Base-by-base conservation (phyloP, 2,329 filamentous ascomycete genomes). In the Trichoderma atroviride region DNA sequence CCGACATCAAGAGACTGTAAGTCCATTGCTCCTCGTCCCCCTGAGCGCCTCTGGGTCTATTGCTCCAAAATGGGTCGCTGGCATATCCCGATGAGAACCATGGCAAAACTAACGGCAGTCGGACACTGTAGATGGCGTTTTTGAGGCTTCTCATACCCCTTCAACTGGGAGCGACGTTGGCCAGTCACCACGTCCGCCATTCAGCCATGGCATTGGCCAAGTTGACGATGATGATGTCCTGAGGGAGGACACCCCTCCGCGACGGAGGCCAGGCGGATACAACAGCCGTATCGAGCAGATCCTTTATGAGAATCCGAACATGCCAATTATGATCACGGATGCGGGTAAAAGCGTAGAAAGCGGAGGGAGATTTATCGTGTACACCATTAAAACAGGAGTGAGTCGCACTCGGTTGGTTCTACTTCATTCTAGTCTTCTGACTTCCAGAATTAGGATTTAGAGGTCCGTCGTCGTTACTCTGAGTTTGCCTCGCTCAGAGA, bases 251-350 rank as follows among this genome's bases (percentile, higher is more conserved):
- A 74, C 82, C 29, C 80, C 82, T 16, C 86, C 87, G n/a, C 84
- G 85, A 70, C 85, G 85, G 69, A 95, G 93, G 81, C 93, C 93
- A 71, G 93, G 93, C 29, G 93, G 92, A 33, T 99, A 99, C 76
- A 92, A 96, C 78, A 97, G 95, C 79, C 91, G 96, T 64, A 94
- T 99, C 73, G 95, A 99, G 82, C 96, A 99, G 84, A 95, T 97
- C 70, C 89, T 99, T 58, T 97, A 97, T 79, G 96, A 99, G 82
- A 93, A 97, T 73, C 94, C 94, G 0, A 91, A 95, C 68, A 87
- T 96, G 74, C 90, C 93, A 70, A 96, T 99, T 73, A 80, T 96
- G 70, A 99, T 99, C 74, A 95, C 92, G 1, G 92, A 97, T 77
- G 96, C 96, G 4, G 96, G 96, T 70, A 99, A 99, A 87, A 97